A percentile compares a stretch with the other conserved stretches of the same genome.
Evolutionary conservation across 2,329 filamentous ascomycete species (phyloP).

Genomic region (Penicillium psychrosexuale): DNA sequence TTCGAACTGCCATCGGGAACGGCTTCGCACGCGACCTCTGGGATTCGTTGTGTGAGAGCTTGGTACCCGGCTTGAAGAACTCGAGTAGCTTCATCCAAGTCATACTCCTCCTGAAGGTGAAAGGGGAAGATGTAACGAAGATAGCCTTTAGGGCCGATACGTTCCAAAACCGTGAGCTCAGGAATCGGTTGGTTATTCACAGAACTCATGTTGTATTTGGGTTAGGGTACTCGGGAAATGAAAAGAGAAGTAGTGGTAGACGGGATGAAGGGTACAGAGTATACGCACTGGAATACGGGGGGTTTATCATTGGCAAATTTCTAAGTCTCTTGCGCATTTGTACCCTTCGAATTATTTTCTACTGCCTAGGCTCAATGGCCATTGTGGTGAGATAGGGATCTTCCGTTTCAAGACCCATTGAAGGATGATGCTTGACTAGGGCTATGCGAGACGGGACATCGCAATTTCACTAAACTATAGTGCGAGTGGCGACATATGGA

Average conservation of each 20-base stretch:
- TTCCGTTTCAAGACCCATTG: no score
- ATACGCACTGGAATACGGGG: neutral
- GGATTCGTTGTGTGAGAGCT: constrained; percentile 28
- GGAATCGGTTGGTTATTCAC: neutral
- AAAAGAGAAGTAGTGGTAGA: neutral
- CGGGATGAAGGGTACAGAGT: neutral
- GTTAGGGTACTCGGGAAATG: neutral
- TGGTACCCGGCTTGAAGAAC: constrained; percentile 27
- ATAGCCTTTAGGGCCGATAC: constrained; percentile 36
- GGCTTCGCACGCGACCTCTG: constrained; percentile 33
- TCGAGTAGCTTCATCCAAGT: constrained; percentile 16
- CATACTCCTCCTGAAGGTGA: constrained; percentile 32
- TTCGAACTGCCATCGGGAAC: constrained; percentile 31
- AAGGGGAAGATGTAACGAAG: constrained; percentile 38
- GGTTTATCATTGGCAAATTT: no score
- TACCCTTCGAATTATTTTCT: neutral
- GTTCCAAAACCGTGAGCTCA: constrained; percentile 31
- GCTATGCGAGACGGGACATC: neutral
- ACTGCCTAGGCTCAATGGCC: neutral
- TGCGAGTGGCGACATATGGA: neutral
- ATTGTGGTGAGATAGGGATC: neutral
- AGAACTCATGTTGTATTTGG: neutral
- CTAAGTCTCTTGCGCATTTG: neutral
- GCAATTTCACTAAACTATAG: neutral
- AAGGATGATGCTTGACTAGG: neutral